phyloP scores from a whole-genome alignment of 2,329 filamentous ascomycete species.

The Diplodia mutila region DNA sequence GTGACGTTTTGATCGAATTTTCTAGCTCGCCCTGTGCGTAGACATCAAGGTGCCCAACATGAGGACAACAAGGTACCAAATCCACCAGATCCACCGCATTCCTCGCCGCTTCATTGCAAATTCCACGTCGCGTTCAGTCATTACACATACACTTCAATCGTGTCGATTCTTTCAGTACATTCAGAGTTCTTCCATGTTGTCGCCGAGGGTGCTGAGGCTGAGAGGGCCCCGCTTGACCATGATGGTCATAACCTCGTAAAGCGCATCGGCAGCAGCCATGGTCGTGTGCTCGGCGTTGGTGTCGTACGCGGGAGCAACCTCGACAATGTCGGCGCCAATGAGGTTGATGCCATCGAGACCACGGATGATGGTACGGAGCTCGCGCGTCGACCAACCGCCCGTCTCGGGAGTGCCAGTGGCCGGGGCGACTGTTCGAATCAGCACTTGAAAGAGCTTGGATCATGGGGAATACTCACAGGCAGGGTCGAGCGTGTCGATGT shows the following conservation, averaged over 20 bases:
- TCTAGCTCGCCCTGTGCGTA: neutral
- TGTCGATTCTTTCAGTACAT: neutral
- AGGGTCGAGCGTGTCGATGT: constrained; percentile 87
- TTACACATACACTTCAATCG: neutral
- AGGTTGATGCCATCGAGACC: constrained; percentile 71
- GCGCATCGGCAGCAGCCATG: constrained; percentile 72
- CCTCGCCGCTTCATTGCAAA: neutral
- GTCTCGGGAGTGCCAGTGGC: constrained; percentile 77
- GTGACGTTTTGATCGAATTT: too few species aligned
- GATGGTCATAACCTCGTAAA: constrained; percentile 79
- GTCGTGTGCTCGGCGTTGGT: constrained; percentile 73
- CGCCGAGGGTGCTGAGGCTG: constrained; percentile 49
- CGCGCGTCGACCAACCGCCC: constrained; percentile 74
- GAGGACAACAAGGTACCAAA: neutral
- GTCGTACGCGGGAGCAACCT: constrained; percentile 74
- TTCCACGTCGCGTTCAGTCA: neutral
- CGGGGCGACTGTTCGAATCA: constrained; percentile 59
- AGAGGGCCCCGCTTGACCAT: constrained; percentile 81
- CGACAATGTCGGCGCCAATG: constrained; percentile 72
- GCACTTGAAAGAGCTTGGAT: neutral
- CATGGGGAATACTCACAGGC: constrained; percentile 59
- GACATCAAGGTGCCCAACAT: neutral
- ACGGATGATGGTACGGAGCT: constrained; percentile 71
- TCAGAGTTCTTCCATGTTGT: constrained; percentile 25
- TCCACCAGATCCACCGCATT: neutral